Evolutionary conservation across 768 basidiomycete species (phyloP).

Genomic region (Fomitopsis serialis): DNA sequence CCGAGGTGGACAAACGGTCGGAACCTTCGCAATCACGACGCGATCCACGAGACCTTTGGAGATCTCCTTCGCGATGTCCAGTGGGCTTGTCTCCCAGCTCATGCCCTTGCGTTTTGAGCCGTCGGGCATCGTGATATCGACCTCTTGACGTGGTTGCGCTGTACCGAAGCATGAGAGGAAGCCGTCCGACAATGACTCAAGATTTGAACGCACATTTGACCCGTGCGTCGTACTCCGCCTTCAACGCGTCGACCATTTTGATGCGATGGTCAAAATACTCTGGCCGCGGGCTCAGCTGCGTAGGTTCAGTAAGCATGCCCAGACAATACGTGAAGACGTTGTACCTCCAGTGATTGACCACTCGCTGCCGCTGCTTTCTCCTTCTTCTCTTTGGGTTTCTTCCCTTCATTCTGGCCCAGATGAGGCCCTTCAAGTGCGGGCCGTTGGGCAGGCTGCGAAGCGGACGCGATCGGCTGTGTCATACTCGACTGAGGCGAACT

Average conservation of each 20-base stretch:
- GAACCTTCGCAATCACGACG: conserved; percentile 89
- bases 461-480: conserved; percentile 46
- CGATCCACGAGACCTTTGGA: conserved; percentile 85
- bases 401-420: conserved; percentile 14
- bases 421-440: conserved; percentile 42
- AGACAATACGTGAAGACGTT: conserved; percentile 15
- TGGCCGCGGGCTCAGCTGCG: conserved; percentile 75
- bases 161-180: background rate
- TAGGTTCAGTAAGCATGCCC: background rate
- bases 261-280: conserved; percentile 87
- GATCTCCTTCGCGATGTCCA: conserved; percentile 85
- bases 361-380: conserved; percentile 26
- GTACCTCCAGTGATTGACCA: conserved; percentile 66
- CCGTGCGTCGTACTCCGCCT: conserved; percentile 77
- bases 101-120: conserved; percentile 78
- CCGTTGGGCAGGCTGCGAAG: conserved; percentile 45
- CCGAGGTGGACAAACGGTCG: background rate
- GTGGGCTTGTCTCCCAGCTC: conserved; percentile 95
- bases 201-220: conserved; percentile 52
- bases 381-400: conserved; percentile 41
- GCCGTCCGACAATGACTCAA: background rate
- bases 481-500: conserved; percentile 30
- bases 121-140: conserved; percentile 80
- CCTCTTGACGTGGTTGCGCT: conserved; percentile 82
- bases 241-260: conserved; percentile 83